Conservation (phyloP, 805 yeast species). For the Candida dajiaensis region DNA sequence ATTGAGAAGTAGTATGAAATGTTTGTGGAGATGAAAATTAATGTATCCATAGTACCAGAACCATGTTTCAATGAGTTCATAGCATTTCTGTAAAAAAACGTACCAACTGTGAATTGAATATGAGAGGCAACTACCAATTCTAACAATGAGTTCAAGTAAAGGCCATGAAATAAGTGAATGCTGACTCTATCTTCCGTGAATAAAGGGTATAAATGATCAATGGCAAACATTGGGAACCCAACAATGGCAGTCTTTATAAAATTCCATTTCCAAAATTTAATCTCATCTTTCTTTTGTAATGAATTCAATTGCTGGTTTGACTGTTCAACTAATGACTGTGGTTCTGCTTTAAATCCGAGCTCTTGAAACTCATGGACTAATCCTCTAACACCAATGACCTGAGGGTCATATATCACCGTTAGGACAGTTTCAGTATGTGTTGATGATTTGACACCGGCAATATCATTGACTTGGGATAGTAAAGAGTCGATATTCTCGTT, state of each 20-base stretch:
- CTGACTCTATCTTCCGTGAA: conserved; percentile 20
- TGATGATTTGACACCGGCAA: conserved; percentile 2
- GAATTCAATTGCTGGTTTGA: conserved; percentile 58
- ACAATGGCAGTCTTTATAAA: conserved; percentile 45
- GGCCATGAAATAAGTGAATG: conserved; percentile 42
- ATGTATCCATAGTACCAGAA: conserved; percentile 86
- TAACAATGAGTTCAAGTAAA: conserved; percentile 57
- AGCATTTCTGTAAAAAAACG: conserved; percentile 59
- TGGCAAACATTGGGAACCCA: conserved; percentile 57
- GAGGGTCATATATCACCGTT: conserved; percentile 44
- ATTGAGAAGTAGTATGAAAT: conserved; percentile 74
- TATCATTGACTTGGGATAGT: conserved; percentile 6
- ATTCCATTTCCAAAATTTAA: conserved; percentile 59
- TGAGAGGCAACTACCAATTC: conserved; percentile 53
- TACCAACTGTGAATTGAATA: conserved; percentile 59
- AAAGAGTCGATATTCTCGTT: background rate
- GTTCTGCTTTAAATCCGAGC: conserved; percentile 36
- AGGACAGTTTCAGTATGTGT: conserved; percentile 2
- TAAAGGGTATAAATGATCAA: conserved; percentile 44
- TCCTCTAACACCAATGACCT: conserved; percentile 54
- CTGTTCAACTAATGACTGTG: conserved; percentile 44
- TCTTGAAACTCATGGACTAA: conserved; percentile 37
- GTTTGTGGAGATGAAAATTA: conserved; percentile 76
- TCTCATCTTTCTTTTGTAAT: conserved; percentile 65
- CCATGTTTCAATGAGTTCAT: conserved; percentile 59